A percentile compares a stretch with the other conserved stretches of the same genome.
These are phyloP conservation scores for Trypanosoma platydactyli DNA, from an alignment of 208 protist species.

Conservation along the genomic window DNA sequence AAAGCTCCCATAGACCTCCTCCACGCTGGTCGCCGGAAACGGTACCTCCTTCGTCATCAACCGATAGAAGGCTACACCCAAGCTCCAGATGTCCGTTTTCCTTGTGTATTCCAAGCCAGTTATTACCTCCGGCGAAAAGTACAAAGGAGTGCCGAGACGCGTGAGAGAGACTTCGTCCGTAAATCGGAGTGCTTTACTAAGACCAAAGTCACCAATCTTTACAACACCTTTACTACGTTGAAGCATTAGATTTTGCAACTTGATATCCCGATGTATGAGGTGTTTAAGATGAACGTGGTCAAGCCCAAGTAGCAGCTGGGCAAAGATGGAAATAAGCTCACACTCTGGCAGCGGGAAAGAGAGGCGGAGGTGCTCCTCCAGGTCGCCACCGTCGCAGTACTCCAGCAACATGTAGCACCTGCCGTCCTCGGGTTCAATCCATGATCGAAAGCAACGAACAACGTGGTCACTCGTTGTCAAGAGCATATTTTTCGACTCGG, in stretches of 20 bases:
- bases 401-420: conserved; percentile 69
- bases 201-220: conserved; percentile 82
- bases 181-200: conserved; percentile 34
- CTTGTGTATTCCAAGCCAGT: conserved; percentile 56
- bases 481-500: conserved; percentile 47
- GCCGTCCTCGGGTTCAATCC: conserved; percentile 39
- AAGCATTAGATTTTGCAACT: conserved; percentile 63
- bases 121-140: conserved; percentile 62
- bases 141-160: conserved; percentile 57
- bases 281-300: conserved; percentile 73
- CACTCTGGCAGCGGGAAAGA: conserved; percentile 48
- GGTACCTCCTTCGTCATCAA: conserved; percentile 63
- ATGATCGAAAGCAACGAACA: conserved; percentile 47
- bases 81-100: conserved; percentile 77
- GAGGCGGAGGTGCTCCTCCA: conserved; percentile 36
- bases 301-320: conserved; percentile 67
- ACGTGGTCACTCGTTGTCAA: conserved; percentile 55
- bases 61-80: conserved; percentile 66
- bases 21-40: conserved; percentile 33
- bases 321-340: conserved; percentile 47
- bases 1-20: conserved; percentile 29
- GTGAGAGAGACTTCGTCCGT: conserved; percentile 38
- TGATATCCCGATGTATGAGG: conserved; percentile 64
- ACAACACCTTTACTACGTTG: conserved; percentile 36
- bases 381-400: conserved; percentile 71